These are phyloP conservation scores for Aureobasidium vineae DNA, from an alignment of 2,329 filamentous ascomycete species.

Conservation along the genomic window DNA sequence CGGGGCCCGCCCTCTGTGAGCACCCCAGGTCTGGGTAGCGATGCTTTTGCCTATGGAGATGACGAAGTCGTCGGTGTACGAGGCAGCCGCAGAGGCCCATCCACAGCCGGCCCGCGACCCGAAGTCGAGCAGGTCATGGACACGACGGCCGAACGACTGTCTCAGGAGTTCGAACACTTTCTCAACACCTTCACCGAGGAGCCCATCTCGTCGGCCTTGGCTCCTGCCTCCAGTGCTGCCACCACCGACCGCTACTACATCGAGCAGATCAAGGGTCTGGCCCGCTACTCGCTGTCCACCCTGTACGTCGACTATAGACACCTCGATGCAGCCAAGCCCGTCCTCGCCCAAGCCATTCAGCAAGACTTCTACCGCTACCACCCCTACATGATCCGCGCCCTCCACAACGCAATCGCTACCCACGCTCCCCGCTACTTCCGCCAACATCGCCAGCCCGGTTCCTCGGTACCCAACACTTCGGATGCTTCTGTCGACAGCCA, in stretches of 20 bases:
- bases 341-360: slow-evolving; percentile 80
- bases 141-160: slow-evolving; percentile 69
- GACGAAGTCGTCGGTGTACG: slow-evolving; percentile 60
- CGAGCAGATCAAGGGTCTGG: slow-evolving; percentile 76
- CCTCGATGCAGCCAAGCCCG: slow-evolving; percentile 47
- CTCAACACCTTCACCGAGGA: slow-evolving; percentile 61
- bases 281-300: slow-evolving; percentile 72
- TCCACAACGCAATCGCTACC: slow-evolving; percentile 92
- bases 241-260: slow-evolving; percentile 82
- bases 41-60: slow-evolving; percentile 58
- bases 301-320: slow-evolving; percentile 88
- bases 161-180: slow-evolving; percentile 75
- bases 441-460: slow-evolving; percentile 80
- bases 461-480: slow-evolving; percentile 68
- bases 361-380: slow-evolving; percentile 93
- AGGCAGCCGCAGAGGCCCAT: slow-evolving; percentile 43
- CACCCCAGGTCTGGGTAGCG: slow-evolving; percentile 51
- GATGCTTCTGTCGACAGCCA: slow-evolving; percentile 61
- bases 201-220: slow-evolving; percentile 20
- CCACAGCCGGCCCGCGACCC: slow-evolving; percentile 47
- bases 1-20: slow-evolving; percentile 54
- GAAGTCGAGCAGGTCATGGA: slow-evolving; percentile 73
- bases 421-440: slow-evolving; percentile 93
- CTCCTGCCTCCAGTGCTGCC: slow-evolving; percentile 62
- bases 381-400: slow-evolving; percentile 81